Evolutionary conservation across 2,329 filamentous ascomycete genomes (phyloP), one percentile per base, ranked within the genome.

Genomic region (Pseudopyricularia cyperi): DNA sequence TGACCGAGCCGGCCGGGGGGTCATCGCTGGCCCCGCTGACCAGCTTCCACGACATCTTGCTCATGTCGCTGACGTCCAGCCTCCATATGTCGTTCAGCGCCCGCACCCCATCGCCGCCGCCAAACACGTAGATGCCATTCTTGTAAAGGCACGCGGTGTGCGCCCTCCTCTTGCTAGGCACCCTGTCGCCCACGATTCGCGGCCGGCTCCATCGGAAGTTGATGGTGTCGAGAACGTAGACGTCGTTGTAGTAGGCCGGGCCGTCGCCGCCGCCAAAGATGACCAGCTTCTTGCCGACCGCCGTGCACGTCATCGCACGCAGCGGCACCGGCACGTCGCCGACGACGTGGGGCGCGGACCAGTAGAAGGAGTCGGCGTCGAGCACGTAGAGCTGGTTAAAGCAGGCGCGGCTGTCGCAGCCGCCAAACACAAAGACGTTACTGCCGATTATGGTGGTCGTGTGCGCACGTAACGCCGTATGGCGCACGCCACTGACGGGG

Each of bases 71-170:
- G 34, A 86, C 82, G 59, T 86, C 82, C 15, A 86, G 72, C n/a
- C 82, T 71, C 82, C 82, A 86, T 19, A 86, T 80, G 59, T 86
- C 82, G 61, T 85, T 85, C 53, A 86, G 70, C 5, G 82, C 82
- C 47, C 80, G 72, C n/a, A 83, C 78, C 46, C 82, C 82, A 61
- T 86, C 82, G 39, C 82, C 82, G 48, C 82, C 82, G 30, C 82
- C 82, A 61, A 86, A 86, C n/a, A 86, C 70, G 62, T 85, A 85
- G 57, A 86, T 79, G 28, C 82, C 82, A 57, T 80, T 84, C 63
- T 82, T 82, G 67, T 85, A 83, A 19, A 85, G 67, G 57, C 82
- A 85, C n/a, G 82, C 81, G 3, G 82, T 85, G 62, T 86, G 82
- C 3, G 82, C 82, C 50, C 82, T 71, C 22, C 82, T 72, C 57